Evolutionary conservation across 805 yeast species (phyloP).

Genomic region (Saccharomycopsis oosterbeekiorum): DNA sequence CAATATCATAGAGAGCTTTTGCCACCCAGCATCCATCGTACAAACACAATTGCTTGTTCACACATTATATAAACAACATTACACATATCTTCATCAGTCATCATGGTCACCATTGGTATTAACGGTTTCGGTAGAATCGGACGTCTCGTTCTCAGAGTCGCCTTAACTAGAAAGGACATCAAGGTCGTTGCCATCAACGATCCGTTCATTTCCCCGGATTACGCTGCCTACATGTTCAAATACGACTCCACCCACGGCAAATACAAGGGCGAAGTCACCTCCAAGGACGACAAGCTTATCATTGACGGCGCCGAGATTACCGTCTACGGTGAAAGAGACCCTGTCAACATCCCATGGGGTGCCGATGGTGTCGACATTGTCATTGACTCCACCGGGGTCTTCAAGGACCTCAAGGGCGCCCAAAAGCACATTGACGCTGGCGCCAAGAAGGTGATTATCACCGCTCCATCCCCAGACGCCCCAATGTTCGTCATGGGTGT

Average conservation of each 20-base stretch:
- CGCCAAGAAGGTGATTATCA: slow-evolving; percentile 90
- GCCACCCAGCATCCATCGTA: too few relatives aligned
- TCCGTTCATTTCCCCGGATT: slow-evolving; percentile 58
- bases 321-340: slow-evolving; percentile 69
- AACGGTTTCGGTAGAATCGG: slow-evolving; percentile 72
- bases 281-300: slow-evolving; percentile 41
- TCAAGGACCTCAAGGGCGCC: slow-evolving; percentile 75
- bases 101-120: slow-evolving; percentile 53
- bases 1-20: too few relatives aligned
- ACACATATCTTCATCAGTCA: neutral
- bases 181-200: slow-evolving; percentile 60
- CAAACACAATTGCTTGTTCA: too few relatives aligned
- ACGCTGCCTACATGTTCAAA: slow-evolving; percentile 68
- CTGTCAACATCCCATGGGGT: slow-evolving; percentile 84
- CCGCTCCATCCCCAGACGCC: slow-evolving; percentile 90
- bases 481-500: slow-evolving; percentile 95
- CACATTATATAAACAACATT: too few relatives aligned
- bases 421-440: slow-evolving; percentile 79
- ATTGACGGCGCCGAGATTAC: slow-evolving; percentile 38
- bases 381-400: slow-evolving; percentile 91
- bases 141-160: slow-evolving; percentile 57
- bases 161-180: slow-evolving; percentile 41
- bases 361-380: slow-evolving; percentile 72
- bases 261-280: slow-evolving; percentile 47
- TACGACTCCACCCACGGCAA: slow-evolving; percentile 65